Evolutionary conservation across 1,139 yeast species (phyloP), one percentile per base, ranked within the genome.

Genomic region (Arxiozyma heterogenica): DNA sequence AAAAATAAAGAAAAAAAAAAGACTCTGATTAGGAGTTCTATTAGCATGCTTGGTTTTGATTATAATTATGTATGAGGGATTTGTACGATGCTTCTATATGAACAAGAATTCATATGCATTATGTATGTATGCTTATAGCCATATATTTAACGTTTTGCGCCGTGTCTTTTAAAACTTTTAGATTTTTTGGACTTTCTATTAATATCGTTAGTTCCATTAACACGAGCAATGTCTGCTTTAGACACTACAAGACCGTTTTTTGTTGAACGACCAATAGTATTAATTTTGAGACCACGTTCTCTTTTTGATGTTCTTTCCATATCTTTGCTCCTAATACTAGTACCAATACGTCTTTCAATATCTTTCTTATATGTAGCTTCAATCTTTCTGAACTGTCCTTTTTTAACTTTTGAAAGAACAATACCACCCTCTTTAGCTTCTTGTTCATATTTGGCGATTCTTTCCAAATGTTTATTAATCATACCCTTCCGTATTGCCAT

Each of bases 351-450:
- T 57, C 83, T 83, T 55, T 79, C 70, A n/a, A 75, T 66, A 39
- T 73, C 73, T 39, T 78, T 77, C 49, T 64, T 66, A 55, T 69
- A 69, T 1, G 73, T 69, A 55, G 73, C 73, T 45, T 85, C 88
- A 51, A 75, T 71, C 58, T 79, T 75, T 64, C 93, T 74, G 55
- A 84, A 73, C 56, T 83, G 79, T 8, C 89, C 90, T 68, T 81
- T 83, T 62, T 75, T 77, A 21, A 77, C 81, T 63, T 77, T 82
- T 3, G 90, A 77, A 52, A 91, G 73, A 23, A 93, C 79, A 56
- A 91, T 87, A 9, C 98, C 98, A 1, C 95, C 95, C 44, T 91
- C 91, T 57, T 75, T 78, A 8, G 98, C 97, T 51, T 87, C 90
- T 55, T 77, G 73, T 66, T 87, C 95, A 64, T 77, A 79, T 63